A percentile compares a stretch with the other conserved stretches of the same genome.
Evolutionary conservation across 768 basidiomycete species (phyloP).

Genomic region (Tylopilus sp.): DNA sequence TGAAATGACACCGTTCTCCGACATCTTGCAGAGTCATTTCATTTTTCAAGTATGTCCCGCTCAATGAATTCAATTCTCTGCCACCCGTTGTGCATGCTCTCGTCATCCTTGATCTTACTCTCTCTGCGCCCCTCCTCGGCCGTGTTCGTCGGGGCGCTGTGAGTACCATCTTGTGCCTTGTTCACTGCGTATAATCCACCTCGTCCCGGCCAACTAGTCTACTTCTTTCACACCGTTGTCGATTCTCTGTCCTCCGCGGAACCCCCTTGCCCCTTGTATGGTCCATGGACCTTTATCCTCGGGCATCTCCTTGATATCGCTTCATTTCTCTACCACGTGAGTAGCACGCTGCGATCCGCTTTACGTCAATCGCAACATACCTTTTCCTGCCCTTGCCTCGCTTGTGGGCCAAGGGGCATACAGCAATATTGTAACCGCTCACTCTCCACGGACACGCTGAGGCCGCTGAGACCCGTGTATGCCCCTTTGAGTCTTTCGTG

Average conservation of each 20-base stretch:
- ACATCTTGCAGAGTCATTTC: constrained; percentile 25
- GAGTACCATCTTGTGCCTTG: constrained; percentile 1
- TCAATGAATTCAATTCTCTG: constrained; percentile 27
- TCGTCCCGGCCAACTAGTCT: background rate
- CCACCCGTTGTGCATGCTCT: constrained; percentile 28
- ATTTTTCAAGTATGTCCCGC: constrained; percentile 23
- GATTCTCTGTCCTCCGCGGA: background rate
- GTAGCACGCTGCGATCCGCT: constrained; percentile 18
- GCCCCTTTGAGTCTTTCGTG: constrained; percentile 13
- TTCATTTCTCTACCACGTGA: constrained; percentile 14
- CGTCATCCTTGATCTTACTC: constrained; percentile 11
- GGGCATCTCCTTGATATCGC: constrained; percentile 27
- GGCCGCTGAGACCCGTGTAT: constrained; percentile 12
- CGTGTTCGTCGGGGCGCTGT: constrained; percentile 21
- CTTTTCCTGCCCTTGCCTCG: constrained; percentile 28
- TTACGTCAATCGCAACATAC: constrained; percentile 31
- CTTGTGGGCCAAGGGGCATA: constrained; percentile 28
- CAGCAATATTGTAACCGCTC: constrained; percentile 11
- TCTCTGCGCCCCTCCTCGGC: constrained; percentile 7
- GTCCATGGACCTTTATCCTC: constrained; percentile 28
- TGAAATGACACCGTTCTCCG: constrained; percentile 23
- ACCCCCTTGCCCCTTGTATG: background rate
- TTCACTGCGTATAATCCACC: constrained; percentile 2
- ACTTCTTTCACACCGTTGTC: background rate
- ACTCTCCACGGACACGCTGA: constrained; percentile 30